Percentiles rank a stretch among this genome's conserved stretches.
phyloP scores from a whole-genome alignment of 768 basidiomycete genomes.

The Tricholoma hemisulphureum region DNA sequence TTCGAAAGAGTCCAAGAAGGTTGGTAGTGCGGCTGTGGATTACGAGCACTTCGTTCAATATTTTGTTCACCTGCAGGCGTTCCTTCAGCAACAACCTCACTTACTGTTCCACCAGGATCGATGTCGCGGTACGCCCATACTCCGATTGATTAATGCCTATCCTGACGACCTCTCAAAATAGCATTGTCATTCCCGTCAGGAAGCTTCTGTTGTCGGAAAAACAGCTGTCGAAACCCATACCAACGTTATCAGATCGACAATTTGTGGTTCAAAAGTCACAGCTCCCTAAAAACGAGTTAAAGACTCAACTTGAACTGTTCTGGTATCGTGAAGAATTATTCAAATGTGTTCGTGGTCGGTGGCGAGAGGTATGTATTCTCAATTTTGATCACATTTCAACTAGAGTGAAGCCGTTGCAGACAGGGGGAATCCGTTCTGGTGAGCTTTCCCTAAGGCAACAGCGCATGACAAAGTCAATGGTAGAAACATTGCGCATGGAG shows the following conservation, averaged over 20 bases:
- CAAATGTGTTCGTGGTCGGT: slow-evolving; percentile 61
- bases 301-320: slow-evolving; percentile 76
- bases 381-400: neutral
- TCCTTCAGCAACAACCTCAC: slow-evolving; percentile 41
- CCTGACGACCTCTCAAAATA: slow-evolving; percentile 24
- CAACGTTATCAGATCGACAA: slow-evolving; percentile 83
- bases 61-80: slow-evolving; percentile 33
- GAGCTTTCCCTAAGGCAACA: slow-evolving; percentile 76
- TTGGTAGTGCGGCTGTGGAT: slow-evolving; percentile 21
- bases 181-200: slow-evolving; percentile 68
- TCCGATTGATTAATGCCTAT: neutral
- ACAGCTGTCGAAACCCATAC: slow-evolving; percentile 65
- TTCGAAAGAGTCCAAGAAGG: slow-evolving; percentile 70
- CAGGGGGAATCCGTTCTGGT: slow-evolving; percentile 74
- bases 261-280: slow-evolving; percentile 82
- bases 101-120: slow-evolving; percentile 83
- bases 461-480: slow-evolving; percentile 73
- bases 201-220: slow-evolving; percentile 64
- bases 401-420: slow-evolving; percentile 42
- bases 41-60: neutral
- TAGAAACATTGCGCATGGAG: slow-evolving; percentile 73
- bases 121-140: slow-evolving; percentile 58
- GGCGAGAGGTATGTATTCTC: slow-evolving; percentile 75
- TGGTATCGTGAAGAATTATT: slow-evolving; percentile 95
- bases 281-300: slow-evolving; percentile 57